Conservation (phyloP, 441 rosid species). For the Manihot esculenta region DNA sequence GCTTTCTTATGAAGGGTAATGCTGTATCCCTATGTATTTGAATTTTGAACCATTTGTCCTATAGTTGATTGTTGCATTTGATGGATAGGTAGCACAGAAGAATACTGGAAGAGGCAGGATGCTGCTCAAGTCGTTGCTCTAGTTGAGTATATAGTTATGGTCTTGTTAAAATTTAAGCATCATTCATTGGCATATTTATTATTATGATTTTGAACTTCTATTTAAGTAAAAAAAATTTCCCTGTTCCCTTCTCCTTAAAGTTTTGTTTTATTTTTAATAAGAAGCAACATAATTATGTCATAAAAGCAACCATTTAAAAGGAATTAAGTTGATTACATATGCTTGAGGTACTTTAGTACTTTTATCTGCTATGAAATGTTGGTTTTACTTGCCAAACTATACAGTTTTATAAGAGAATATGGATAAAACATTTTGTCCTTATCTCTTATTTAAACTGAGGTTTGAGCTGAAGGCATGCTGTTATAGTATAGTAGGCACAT, state of each 20-base stretch:
- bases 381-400: background rate
- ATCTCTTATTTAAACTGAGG: background rate
- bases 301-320: background rate
- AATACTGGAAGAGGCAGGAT: conserved; percentile 83
- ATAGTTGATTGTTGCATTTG: conserved; percentile 24
- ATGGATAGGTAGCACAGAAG: conserved; percentile 80
- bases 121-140: conserved; percentile 86
- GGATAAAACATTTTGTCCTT: background rate
- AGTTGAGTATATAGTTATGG: conserved; percentile 44
- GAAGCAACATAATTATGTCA: background rate
- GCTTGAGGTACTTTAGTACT: background rate
- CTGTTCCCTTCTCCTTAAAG: background rate
- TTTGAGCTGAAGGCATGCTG: background rate
- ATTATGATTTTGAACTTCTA: background rate
- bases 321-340: background rate
- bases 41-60: background rate
- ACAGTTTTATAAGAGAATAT: background rate
- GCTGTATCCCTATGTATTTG: background rate
- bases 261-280: background rate
- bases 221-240: background rate
- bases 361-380: background rate
- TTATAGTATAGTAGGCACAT: background rate
- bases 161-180: conserved; percentile 12
- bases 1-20: background rate
- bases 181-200: background rate